Conservation (phyloP, 2,329 filamentous ascomycete genomes). For the Reticulascus tulasneorum region DNA sequence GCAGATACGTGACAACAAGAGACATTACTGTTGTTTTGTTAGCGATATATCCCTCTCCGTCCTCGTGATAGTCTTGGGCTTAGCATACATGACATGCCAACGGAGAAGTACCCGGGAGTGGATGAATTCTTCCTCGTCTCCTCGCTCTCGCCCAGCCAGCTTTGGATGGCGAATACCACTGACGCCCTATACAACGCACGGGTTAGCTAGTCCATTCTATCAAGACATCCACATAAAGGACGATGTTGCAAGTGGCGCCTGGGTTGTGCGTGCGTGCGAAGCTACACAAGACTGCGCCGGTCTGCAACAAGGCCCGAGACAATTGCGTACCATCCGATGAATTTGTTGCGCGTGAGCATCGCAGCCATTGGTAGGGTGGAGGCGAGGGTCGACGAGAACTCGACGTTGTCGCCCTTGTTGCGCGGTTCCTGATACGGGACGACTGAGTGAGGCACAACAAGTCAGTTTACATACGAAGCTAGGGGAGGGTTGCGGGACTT, state of each 20-base stretch:
- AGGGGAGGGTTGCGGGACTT: constrained; percentile 10
- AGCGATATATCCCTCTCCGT: not conserved
- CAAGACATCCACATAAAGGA: constrained; percentile 2
- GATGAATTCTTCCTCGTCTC: constrained; percentile 58
- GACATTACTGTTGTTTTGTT: constrained; percentile 49
- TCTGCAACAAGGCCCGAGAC: too few species aligned
- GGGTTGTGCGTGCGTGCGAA: too few species aligned
- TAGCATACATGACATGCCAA: constrained; percentile 72
- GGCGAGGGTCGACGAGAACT: constrained; percentile 66
- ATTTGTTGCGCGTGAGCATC: constrained; percentile 90
- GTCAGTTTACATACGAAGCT: constrained; percentile 4
- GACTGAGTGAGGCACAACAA: constrained; percentile 46
- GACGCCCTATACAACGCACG: constrained; percentile 53
- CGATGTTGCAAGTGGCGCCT: not conserved
- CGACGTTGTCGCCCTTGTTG: constrained; percentile 57
- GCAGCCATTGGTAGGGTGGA: constrained; percentile 93
- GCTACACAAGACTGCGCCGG: too few species aligned
- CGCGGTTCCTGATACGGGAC: constrained; percentile 82
- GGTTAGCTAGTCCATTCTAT: constrained; percentile 3
- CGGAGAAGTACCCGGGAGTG: constrained; percentile 68
- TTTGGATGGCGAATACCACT: constrained; percentile 70
- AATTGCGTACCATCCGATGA: constrained; percentile 59
- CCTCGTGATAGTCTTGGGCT: not conserved
- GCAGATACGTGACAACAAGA: constrained; percentile 48
- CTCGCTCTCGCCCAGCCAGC: constrained; percentile 72